These are phyloP conservation scores for Immersiella caudata DNA, from an alignment of 495 filamentous ascomycete genomes.

Conservation along the genomic window DNA sequence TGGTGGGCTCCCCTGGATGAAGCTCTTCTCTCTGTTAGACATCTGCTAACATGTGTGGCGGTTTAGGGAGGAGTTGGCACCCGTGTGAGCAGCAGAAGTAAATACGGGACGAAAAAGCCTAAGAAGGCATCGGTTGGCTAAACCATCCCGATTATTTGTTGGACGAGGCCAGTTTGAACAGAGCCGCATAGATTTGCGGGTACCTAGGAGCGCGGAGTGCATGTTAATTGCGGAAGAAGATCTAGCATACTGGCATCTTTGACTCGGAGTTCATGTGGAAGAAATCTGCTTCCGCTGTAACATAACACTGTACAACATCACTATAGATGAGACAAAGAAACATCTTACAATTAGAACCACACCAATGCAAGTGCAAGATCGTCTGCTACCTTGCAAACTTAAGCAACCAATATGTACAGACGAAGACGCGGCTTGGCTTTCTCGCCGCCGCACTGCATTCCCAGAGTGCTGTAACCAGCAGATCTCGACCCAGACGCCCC, in stretches of 20 bases:
- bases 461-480: not conserved
- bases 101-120: conserved; percentile 98
- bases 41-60: not conserved
- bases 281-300: not conserved
- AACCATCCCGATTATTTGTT: not conserved
- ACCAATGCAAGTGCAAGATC: conserved; percentile 1
- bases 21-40: not conserved
- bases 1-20: conserved; percentile 62
- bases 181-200: too few species aligned
- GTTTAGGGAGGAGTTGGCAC: conserved; percentile 85
- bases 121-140: conserved; percentile 65
- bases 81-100: conserved; percentile 80
- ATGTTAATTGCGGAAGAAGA: not conserved
- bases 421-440: conserved; percentile 32
- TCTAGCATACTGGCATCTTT: not conserved
- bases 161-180: too few species aligned
- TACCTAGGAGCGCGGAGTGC: not conserved
- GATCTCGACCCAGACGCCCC: conserved; percentile 8
- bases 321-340: not conserved
- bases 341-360: conserved; percentile 8
- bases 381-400: not conserved
- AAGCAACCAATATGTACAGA: conserved; percentile 39
- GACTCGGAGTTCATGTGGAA: not conserved
- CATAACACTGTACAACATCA: conserved; percentile 23
- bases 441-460: conserved; percentile 3